Evolutionary conservation across 2,329 filamentous ascomycete species (phyloP).

Genomic region (Hortaea sp.): DNA sequence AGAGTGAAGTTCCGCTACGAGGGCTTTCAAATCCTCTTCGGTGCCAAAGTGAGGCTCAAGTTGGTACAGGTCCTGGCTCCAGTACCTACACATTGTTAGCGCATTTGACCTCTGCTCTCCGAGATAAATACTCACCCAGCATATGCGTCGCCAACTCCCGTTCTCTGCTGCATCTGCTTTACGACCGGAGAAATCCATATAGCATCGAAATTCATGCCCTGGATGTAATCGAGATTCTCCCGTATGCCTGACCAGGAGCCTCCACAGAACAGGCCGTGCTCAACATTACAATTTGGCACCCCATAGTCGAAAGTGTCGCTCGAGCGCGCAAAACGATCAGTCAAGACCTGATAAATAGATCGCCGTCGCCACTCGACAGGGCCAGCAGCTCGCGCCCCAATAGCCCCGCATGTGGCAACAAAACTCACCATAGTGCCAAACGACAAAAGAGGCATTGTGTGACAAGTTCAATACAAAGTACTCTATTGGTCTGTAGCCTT

Average conservation of each 20-base stretch:
- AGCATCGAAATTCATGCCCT: constrained; percentile 33
- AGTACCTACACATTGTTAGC: background rate
- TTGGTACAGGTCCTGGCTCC: constrained; percentile 37
- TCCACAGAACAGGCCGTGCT: constrained; percentile 23
- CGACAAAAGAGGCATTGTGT: too few species aligned
- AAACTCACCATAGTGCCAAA: too few species aligned
- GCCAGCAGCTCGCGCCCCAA: constrained; percentile 16
- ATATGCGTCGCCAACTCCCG: constrained; percentile 35
- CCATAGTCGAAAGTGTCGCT: constrained; percentile 12
- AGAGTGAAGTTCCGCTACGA: constrained; percentile 47
- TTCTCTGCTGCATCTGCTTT: constrained; percentile 31
- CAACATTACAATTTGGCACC: constrained; percentile 14
- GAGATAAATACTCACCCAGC: constrained; percentile 30
- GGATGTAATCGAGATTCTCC: constrained; percentile 34
- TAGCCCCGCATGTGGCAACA: too few species aligned
- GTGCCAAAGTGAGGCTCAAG: constrained; percentile 53
- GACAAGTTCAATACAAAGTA: too few species aligned
- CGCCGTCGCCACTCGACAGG: constrained; percentile 28
- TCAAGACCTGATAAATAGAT: constrained; percentile 32
- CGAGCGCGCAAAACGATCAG: constrained; percentile 27
- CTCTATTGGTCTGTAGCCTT: too few species aligned
- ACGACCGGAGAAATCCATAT: constrained; percentile 42
- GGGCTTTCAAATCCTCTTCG: constrained; percentile 46
- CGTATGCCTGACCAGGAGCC: constrained; percentile 35
- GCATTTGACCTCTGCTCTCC: background rate